Percentiles rank a stretch among this genome's conserved stretches.
Evolutionary conservation across 441 rosid species (phyloP).

Genomic region (Hypseocharis bilobata): DNA sequence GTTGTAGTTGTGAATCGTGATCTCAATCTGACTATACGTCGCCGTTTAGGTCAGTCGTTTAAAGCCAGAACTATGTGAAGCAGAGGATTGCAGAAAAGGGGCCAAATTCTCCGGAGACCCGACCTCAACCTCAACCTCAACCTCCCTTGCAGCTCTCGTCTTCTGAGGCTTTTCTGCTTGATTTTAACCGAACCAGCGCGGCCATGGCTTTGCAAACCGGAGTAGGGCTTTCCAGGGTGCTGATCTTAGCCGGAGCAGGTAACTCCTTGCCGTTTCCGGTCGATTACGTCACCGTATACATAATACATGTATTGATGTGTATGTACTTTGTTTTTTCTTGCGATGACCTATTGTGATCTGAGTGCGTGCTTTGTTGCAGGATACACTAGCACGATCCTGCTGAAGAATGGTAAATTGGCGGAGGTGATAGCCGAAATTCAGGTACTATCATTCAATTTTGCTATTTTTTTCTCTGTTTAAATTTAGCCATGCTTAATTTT

Average conservation of each 20-base stretch:
- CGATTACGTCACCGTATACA: too few relatives aligned
- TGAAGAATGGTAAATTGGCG: constrained; percentile 17
- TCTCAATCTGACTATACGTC: too few relatives aligned
- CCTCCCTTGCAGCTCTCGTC: too few relatives aligned
- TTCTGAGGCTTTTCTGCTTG: too few relatives aligned
- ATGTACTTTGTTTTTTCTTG: background rate
- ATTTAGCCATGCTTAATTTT: background rate
- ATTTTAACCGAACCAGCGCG: too few relatives aligned
- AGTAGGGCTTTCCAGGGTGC: constrained; percentile 17
- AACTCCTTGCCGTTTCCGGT: background rate
- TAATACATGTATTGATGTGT: background rate
- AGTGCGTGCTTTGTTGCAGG: constrained; percentile 10
- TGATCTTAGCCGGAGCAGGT: constrained; percentile 10
- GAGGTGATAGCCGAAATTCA: constrained; percentile 11
- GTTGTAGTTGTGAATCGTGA: too few relatives aligned
- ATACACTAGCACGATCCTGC: constrained; percentile 13
- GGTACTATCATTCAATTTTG: constrained; percentile 1
- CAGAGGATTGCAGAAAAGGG: too few relatives aligned
- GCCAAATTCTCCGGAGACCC: too few relatives aligned
- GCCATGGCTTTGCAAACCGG: constrained; percentile 16
- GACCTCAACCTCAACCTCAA: too few relatives aligned
- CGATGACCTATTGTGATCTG: background rate
- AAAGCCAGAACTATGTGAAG: too few relatives aligned
- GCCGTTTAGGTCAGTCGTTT: too few relatives aligned
- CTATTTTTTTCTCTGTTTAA: background rate